phyloP scores from a whole-genome alignment of 306 rosid species.

The Prinsepia uniflora region DNA sequence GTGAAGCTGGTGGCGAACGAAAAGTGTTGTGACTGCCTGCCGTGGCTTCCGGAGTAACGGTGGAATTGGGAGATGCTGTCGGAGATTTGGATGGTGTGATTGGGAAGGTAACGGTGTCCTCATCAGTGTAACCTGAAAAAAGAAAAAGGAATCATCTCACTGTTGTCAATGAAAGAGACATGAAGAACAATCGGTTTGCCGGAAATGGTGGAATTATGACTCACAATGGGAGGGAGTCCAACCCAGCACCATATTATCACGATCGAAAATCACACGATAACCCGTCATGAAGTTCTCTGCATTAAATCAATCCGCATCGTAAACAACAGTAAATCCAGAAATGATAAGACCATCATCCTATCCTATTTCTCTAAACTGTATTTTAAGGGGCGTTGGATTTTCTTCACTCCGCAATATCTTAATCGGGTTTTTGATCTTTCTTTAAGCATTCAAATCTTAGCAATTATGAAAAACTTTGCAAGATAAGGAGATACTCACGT shows the following conservation, averaged over 20 bases:
- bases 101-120: slow-evolving; percentile 33
- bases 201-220: slow-evolving; percentile 24
- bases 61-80: slow-evolving; percentile 35
- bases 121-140: slow-evolving; percentile 49
- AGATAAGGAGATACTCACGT: slow-evolving; percentile 56
- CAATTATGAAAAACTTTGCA: neutral
- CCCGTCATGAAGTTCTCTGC: slow-evolving; percentile 98
- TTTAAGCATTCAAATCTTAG: neutral
- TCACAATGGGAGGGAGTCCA: slow-evolving; percentile 77
- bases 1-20: slow-evolving; percentile 13
- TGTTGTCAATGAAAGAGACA: slow-evolving; percentile 9
- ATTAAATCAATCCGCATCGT: slow-evolving; percentile 22
- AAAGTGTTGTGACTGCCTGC: slow-evolving; percentile 22
- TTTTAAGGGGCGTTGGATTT: no score
- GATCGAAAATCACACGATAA: slow-evolving; percentile 69
- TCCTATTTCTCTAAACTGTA: no score
- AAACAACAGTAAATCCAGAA: neutral
- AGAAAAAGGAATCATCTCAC: slow-evolving; percentile 9
- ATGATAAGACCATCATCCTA: neutral
- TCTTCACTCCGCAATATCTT: no score
- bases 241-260: slow-evolving; percentile 62
- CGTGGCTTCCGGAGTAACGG: slow-evolving; percentile 47
- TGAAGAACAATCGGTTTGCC: neutral
- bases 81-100: slow-evolving; percentile 35
- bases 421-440: neutral